Evolutionary conservation across 2,329 filamentous ascomycete genomes (phyloP), one percentile per base, ranked within the genome.

Genomic region (Chaetomium olivaceum): DNA sequence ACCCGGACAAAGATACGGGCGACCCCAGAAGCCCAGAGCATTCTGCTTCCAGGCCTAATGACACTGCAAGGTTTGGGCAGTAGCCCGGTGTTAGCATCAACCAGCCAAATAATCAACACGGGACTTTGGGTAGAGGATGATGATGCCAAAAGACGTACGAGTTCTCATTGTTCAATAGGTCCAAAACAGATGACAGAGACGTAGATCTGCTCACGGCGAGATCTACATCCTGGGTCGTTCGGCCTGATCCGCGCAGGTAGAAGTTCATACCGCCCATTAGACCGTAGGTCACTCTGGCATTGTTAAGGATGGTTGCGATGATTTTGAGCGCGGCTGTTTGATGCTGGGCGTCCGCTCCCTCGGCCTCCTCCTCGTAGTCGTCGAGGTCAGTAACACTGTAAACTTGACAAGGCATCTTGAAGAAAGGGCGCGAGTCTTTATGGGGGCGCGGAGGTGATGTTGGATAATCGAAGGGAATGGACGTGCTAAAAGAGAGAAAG

Each of bases 231-330:
- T 62, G n/a, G 12, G 60, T 62, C 11, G 51, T 56, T 7, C 60
- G 60, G 27, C 36, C 51, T 14, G 60, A 62, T 11, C 60, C 60
- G 12, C 60, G 60, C 11, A 62, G 16, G 27, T 33, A 62, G 11
- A 62, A 62, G 60, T 58, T 63, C 43, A 57, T 39, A 16, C 61
- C 54, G 4, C 61, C 61, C 52, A 62, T 57, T 7, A 62, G 12
- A 6, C 25, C 61, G 43, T 62, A 62, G 0, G 61, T 27, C 14
- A 62, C 12, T 7, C 57, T 4, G 4, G 55, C 33, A 11, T 14
- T 12, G 43, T 57, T 25, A 29, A 62, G 57, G 52, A 57, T 50
- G 39, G 27, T 14, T 25, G 52, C 61, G 6, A 62, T 27, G 27
- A 62, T 50, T 11, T 55, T 23, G 9, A 61, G 50, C 3, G 50